Conservation (phyloP, 352 stramenopile genomes). For the Blastocystis hominis region DNA sequence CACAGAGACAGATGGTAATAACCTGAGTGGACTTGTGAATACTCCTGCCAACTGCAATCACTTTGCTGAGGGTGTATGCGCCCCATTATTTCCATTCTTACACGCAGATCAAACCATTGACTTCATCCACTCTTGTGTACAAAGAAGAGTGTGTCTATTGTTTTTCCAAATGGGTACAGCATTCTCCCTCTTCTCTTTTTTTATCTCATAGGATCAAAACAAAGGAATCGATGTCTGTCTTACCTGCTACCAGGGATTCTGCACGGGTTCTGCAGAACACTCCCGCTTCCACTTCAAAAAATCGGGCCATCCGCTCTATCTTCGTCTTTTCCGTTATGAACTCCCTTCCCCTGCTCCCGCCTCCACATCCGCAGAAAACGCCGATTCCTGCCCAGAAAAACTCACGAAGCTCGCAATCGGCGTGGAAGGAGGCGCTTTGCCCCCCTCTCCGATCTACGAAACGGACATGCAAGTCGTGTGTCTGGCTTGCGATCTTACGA, state of each 20-base stretch:
- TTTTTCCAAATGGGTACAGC: not conserved
- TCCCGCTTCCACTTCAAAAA: conserved; percentile 2
- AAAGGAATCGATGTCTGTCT: conserved; percentile 36
- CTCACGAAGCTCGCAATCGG: not conserved
- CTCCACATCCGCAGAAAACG: no score
- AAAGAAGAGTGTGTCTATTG: conserved; percentile 43
- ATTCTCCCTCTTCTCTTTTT: not conserved
- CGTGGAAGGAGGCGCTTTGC: not conserved
- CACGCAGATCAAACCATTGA: not conserved
- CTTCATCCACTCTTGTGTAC: conserved; percentile 2
- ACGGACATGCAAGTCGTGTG: not conserved
- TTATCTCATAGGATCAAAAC: no score
- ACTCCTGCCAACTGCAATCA: not conserved
- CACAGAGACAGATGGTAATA: not conserved
- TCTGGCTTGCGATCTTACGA: not conserved
- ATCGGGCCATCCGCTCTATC: conserved; percentile 34
- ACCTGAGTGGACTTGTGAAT: not conserved
- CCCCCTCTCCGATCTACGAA: not conserved
- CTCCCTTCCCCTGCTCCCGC: not conserved
- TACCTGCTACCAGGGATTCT: conserved; percentile 26
- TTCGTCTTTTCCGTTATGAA: not conserved
- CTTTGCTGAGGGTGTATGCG: not conserved
- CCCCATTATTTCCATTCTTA: not conserved
- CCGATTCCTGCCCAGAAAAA: no score
- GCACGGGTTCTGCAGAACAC: not conserved